A percentile compares a stretch with the other conserved stretches of the same genome.
phyloP scores from a whole-genome alignment of 257 asterid genomes.

The Cordia subcordata region DNA sequence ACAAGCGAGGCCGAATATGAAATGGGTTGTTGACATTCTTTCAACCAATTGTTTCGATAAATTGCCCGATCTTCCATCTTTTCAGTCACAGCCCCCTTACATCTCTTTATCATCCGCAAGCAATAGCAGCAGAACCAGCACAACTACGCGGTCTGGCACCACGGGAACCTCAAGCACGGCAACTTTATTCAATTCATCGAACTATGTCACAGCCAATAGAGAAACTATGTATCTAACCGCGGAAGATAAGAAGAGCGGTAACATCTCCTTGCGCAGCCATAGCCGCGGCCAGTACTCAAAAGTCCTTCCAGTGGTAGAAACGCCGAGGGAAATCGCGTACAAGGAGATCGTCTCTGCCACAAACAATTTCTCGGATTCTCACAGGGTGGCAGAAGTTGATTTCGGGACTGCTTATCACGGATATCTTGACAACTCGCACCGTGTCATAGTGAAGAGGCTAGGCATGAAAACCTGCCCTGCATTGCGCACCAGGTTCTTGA shows the following conservation, averaged over 20 bases:
- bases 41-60: conserved; percentile 49
- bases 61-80: conserved; percentile 75
- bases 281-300: conserved; percentile 17
- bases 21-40: conserved; percentile 66
- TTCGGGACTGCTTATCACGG: conserved; percentile 90
- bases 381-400: conserved; percentile 80
- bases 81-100: conserved; percentile 60
- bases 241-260: conserved; percentile 30
- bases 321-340: conserved; percentile 67
- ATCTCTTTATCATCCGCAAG: conserved; percentile 62
- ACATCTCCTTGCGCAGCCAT: conserved; percentile 4
- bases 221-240: conserved; percentile 69
- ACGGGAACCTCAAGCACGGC: conserved; percentile 23
- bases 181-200: conserved; percentile 23
- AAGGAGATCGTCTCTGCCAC: conserved; percentile 79
- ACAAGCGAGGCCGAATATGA: conserved; percentile 77
- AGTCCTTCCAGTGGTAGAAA: conserved; percentile 53
- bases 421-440: conserved; percentile 39
- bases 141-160: conserved; percentile 16
- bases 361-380: conserved; percentile 61
- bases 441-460: conserved; percentile 58
- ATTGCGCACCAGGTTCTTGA: conserved; percentile 60
- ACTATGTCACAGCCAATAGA: conserved; percentile 43
- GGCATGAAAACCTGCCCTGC: conserved; percentile 98
- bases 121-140: conserved; percentile 33